Percentiles rank a stretch among this genome's conserved stretches.
phyloP scores from a whole-genome alignment of 2,329 filamentous ascomycete genomes.

The Neopestalotiopsis sp. region DNA sequence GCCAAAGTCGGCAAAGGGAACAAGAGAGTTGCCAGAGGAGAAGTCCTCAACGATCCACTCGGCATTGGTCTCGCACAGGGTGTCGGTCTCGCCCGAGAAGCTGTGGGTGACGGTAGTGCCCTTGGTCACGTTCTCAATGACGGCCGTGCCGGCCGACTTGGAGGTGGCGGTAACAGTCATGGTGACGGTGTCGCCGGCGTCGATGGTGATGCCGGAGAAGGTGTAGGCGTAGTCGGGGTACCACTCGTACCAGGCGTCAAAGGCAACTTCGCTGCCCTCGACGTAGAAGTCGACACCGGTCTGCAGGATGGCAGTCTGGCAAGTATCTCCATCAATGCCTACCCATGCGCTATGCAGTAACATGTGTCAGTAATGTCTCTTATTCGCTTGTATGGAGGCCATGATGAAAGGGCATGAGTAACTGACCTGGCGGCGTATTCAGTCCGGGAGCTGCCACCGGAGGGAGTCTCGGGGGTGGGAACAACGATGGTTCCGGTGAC shows the following conservation, averaged over 20 bases:
- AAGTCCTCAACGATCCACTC: slow-evolving; percentile 69
- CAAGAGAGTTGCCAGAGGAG: slow-evolving; percentile 41
- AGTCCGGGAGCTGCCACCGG: slow-evolving; percentile 39
- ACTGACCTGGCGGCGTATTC: slow-evolving; percentile 16
- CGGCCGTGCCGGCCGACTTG: slow-evolving; percentile 48
- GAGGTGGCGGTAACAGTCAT: slow-evolving; percentile 42
- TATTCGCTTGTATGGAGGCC: too few species aligned
- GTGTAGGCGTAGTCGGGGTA: slow-evolving; percentile 61
- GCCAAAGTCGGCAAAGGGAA: slow-evolving; percentile 52
- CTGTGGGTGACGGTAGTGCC: slow-evolving; percentile 57
- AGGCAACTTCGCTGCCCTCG: slow-evolving; percentile 45
- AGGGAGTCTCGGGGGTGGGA: slow-evolving; percentile 46
- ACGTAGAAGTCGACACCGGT: slow-evolving; percentile 60
- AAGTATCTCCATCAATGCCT: slow-evolving; percentile 66
- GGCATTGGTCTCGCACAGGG: slow-evolving; percentile 59
- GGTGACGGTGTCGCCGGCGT: slow-evolving; percentile 31
- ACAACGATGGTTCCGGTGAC: slow-evolving; percentile 60
- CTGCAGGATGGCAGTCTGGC: slow-evolving; percentile 58
- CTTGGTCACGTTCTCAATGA: slow-evolving; percentile 56
- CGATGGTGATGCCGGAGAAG: slow-evolving; percentile 50
- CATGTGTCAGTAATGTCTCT: slow-evolving; percentile 28
- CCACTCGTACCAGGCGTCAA: slow-evolving; percentile 62
- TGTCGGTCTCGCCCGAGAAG: slow-evolving; percentile 47
- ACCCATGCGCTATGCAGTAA: slow-evolving; percentile 52
- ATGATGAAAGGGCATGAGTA: too few species aligned